Percentiles rank a stretch among this genome's conserved stretches.
Evolutionary conservation across 192 early-diverging fungal species (phyloP).

Genomic region (Thoreauomyces humboldtii): DNA sequence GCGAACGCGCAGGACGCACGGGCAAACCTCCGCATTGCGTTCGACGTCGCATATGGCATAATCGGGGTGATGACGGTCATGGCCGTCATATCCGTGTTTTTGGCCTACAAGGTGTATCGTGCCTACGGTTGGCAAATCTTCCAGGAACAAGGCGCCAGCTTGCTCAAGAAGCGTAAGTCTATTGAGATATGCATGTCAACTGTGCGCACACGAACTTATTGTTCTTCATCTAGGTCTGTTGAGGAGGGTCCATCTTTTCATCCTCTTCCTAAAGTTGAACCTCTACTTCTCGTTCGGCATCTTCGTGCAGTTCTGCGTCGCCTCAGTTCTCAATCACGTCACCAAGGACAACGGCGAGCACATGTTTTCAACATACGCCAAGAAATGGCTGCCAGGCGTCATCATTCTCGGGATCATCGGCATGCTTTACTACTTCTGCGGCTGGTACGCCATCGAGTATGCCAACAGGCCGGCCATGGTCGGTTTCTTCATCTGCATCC

Average conservation of each 20-base stretch:
- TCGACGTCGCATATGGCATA: slow-evolving; percentile 15
- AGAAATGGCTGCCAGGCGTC: slow-evolving; percentile 18
- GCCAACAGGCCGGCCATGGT: slow-evolving; percentile 21
- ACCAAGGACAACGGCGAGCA: background rate
- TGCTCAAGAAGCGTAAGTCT: slow-evolving; percentile 28
- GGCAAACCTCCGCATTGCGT: background rate
- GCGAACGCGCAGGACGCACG: background rate
- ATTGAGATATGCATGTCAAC: background rate
- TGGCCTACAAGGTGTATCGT: slow-evolving; percentile 33
- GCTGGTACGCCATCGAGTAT: slow-evolving; percentile 30
- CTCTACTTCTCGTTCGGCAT: slow-evolving; percentile 34
- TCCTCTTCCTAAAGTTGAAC: slow-evolving; percentile 44
- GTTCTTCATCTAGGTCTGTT: slow-evolving; percentile 15
- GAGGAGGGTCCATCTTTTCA: slow-evolving; percentile 39
- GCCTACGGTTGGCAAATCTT: slow-evolving; percentile 41
- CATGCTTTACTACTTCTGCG: slow-evolving; percentile 15
- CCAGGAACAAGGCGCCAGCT: slow-evolving; percentile 39
- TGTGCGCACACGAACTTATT: background rate
- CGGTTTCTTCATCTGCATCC: slow-evolving; percentile 26
- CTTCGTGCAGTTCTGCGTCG: slow-evolving; percentile 14
- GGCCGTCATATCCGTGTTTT: slow-evolving; percentile 8
- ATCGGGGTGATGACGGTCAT: slow-evolving; percentile 21
- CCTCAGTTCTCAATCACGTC: background rate
- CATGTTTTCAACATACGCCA: background rate
- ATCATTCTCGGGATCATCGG: slow-evolving; percentile 20